Evolutionary conservation across 495 filamentous ascomycete genomes (phyloP).

Genomic region (Neurospora sp.): DNA sequence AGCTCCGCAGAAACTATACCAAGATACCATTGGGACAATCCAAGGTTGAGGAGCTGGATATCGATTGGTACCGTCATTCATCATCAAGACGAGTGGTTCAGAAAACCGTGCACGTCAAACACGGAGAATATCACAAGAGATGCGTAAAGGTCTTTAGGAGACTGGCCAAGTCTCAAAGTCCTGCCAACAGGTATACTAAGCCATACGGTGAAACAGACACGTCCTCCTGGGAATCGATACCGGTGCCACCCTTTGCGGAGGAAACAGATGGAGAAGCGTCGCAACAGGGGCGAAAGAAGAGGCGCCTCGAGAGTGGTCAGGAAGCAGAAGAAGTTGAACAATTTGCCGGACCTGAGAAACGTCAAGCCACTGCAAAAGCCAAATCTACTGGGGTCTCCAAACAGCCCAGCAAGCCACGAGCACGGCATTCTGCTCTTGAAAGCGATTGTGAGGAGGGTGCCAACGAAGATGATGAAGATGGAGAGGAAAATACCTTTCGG

Average conservation of each 20-base stretch:
- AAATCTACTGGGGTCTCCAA: neutral
- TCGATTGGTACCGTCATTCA: slow-evolving; percentile 23
- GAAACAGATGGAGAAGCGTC: slow-evolving; percentile 10
- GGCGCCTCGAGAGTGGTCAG: neutral
- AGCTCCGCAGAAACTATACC: slow-evolving; percentile 34
- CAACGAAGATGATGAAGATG: slow-evolving; percentile 5
- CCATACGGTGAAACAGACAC: slow-evolving; percentile 22
- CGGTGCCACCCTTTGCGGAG: slow-evolving; percentile 22
- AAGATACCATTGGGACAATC: slow-evolving; percentile 21
- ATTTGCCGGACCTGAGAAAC: slow-evolving; percentile 10
- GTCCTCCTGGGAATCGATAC: slow-evolving; percentile 18
- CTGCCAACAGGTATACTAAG: slow-evolving; percentile 10
- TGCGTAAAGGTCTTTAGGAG: slow-evolving; percentile 34
- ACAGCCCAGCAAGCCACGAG: slow-evolving; percentile 1
- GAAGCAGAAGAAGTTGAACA: slow-evolving; percentile 12
- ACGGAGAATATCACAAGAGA: slow-evolving; percentile 37
- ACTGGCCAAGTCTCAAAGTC: slow-evolving; percentile 23
- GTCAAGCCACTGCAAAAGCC: slow-evolving; percentile 6
- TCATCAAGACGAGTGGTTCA: slow-evolving; percentile 29
- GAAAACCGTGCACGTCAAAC: slow-evolving; percentile 30
- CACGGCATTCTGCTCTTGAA: neutral
- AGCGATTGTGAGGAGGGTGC: slow-evolving; percentile 6
- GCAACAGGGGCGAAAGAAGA: neutral
- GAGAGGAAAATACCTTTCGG: slow-evolving; percentile 1
- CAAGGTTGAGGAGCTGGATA: slow-evolving; percentile 25